phyloP scores from a whole-genome alignment of 192 early-diverging fungal species.

The Backusella morwellensis region DNA sequence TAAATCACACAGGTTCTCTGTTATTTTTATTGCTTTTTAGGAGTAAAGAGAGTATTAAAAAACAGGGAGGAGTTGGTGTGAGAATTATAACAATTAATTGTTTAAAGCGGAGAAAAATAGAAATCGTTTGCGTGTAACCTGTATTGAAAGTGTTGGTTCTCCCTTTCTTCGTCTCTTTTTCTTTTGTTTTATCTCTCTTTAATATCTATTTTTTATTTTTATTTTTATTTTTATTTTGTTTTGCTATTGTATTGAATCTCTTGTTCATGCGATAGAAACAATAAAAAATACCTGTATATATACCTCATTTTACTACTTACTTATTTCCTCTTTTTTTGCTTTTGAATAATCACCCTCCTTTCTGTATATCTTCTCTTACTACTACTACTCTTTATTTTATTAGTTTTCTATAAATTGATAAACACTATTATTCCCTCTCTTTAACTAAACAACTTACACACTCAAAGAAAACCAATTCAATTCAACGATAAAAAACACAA shows the following conservation, averaged over 20 bases:
- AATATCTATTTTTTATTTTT: neutral
- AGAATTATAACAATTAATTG: neutral
- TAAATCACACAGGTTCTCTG: neutral
- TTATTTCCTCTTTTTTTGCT: neutral
- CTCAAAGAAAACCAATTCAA: neutral
- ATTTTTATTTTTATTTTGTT: neutral
- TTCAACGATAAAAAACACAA: neutral
- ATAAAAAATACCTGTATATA: neutral
- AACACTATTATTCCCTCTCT: neutral
- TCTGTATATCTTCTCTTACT: neutral
- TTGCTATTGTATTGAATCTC: neutral
- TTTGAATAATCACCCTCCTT: neutral
- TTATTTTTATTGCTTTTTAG: neutral
- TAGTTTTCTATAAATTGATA: neutral
- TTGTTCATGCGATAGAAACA: neutral
- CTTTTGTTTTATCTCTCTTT: neutral
- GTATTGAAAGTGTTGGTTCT: neutral
- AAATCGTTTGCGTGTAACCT: neutral
- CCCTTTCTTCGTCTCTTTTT: neutral
- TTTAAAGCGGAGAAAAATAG: neutral
- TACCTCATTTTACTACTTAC: neutral
- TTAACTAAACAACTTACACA: neutral
- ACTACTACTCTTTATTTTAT: neutral
- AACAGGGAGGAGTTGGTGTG: constrained; percentile 3
- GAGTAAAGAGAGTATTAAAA: constrained; percentile 1